These are phyloP conservation scores for Ramichloridium luteum DNA, from an alignment of 2,329 filamentous ascomycete genomes.

Conservation along the genomic window DNA sequence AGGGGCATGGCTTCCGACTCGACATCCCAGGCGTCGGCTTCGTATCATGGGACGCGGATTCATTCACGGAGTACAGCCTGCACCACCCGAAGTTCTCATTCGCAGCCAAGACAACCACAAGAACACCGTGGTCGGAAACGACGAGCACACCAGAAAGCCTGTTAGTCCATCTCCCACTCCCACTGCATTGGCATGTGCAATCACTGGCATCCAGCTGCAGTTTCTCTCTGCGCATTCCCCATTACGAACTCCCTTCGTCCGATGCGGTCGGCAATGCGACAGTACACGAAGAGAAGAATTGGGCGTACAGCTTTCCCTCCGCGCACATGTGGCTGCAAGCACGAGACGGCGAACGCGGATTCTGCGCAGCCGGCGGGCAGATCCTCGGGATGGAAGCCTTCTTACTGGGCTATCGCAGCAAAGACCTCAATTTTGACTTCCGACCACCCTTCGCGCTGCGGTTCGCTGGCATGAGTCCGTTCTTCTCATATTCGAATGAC, in stretches of 20 bases:
- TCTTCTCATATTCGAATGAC: constrained; percentile 30
- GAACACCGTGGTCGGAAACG: constrained; percentile 28
- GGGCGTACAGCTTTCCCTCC: constrained; percentile 35
- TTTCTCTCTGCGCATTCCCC: constrained; percentile 29
- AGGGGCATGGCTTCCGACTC: constrained; percentile 29
- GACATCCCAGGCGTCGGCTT: constrained; percentile 29
- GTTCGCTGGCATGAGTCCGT: constrained; percentile 28
- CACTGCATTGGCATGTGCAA: constrained; percentile 42
- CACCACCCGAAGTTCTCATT: constrained; percentile 28
- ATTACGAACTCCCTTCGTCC: constrained; percentile 15
- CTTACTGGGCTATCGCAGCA: constrained; percentile 34
- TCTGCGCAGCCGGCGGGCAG: constrained; percentile 29
- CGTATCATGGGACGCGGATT: constrained; percentile 26
- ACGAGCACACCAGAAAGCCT: constrained; percentile 34
- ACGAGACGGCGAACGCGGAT: constrained; percentile 18
- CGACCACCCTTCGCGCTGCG: constrained; percentile 33
- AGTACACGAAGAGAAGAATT: constrained; percentile 42
- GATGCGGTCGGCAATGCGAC: constrained; percentile 24
- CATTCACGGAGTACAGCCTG: constrained; percentile 27
- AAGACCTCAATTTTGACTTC: constrained; percentile 29
- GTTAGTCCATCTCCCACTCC: constrained; percentile 35
- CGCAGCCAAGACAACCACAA: constrained; percentile 27
- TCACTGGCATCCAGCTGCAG: constrained; percentile 31
- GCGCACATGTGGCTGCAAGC: constrained; percentile 33
- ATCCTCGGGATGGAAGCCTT: constrained; percentile 34